These are phyloP conservation scores for Fusarium solani-melongenae DNA, from an alignment of 2,329 filamentous ascomycete genomes.

Conservation along the genomic window DNA sequence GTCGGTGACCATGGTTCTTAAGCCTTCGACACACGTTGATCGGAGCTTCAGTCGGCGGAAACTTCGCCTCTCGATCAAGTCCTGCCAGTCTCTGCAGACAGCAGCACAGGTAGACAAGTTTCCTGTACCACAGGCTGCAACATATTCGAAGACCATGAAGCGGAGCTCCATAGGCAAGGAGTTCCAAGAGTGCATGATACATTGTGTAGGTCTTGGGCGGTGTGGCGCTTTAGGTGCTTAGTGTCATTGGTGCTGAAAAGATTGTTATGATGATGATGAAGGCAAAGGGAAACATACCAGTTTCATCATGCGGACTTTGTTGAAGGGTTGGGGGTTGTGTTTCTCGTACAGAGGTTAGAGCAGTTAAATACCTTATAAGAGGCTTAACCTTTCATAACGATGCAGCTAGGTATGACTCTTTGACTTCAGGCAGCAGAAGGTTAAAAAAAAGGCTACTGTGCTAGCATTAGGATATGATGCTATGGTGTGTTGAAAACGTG, in stretches of 20 bases:
- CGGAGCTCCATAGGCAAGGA: not conserved
- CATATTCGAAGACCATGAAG: not conserved
- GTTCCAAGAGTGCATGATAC: not conserved
- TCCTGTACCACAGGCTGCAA: not conserved
- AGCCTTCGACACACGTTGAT: not conserved
- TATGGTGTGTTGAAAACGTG: too few species aligned
- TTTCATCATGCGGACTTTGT: not conserved
- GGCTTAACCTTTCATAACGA: too few species aligned
- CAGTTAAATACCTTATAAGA: too few species aligned
- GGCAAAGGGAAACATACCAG: not conserved
- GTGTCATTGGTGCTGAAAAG: not conserved
- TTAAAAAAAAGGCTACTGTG: too few species aligned
- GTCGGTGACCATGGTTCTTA: not conserved
- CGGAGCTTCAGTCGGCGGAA: not conserved
- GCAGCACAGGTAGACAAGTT: not conserved
- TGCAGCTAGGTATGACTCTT: too few species aligned
- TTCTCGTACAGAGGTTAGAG: too few species aligned
- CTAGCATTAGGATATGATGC: too few species aligned
- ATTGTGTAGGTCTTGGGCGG: not conserved
- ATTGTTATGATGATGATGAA: not conserved
- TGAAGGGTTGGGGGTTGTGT: not conserved
- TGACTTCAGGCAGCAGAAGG: too few species aligned
- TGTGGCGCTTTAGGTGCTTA: not conserved
- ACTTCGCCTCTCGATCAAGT: not conserved
- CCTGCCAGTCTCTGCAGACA: conserved; percentile 3